These are phyloP conservation scores for Choiromyces venosus DNA, from an alignment of 495 filamentous ascomycete genomes.

Conservation along the genomic window DNA sequence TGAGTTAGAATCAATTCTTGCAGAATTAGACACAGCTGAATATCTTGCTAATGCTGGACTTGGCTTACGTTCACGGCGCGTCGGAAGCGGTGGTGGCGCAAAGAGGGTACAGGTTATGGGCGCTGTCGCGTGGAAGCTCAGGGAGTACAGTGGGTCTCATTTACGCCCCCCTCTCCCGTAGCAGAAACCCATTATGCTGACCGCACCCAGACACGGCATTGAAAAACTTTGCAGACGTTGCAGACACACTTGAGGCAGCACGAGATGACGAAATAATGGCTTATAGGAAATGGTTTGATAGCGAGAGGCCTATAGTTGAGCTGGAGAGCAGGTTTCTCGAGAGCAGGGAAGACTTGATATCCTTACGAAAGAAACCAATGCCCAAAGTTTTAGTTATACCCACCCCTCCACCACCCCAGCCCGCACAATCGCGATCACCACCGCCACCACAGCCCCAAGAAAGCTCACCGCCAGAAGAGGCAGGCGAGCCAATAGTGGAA, in stretches of 20 bases:
- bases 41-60: conserved; percentile 58
- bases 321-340: conserved; percentile 16
- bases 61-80: conserved; percentile 59
- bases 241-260: conserved; percentile 8
- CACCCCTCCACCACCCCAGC: neutral
- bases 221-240: conserved; percentile 30
- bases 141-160: conserved; percentile 69
- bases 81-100: conserved; percentile 66
- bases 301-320: conserved; percentile 22
- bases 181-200: neutral
- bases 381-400: neutral
- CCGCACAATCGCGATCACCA: neutral
- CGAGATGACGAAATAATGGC: conserved; percentile 22
- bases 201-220: conserved; percentile 25
- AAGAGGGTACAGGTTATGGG: conserved; percentile 58
- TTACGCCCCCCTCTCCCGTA: neutral
- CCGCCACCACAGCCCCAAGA: neutral
- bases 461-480: neutral
- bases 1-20: conserved; percentile 65
- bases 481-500: neutral
- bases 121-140: conserved; percentile 65
- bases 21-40: conserved; percentile 52
- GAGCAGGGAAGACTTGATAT: neutral
- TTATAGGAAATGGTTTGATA: conserved; percentile 28
- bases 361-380: neutral